phyloP scores from a whole-genome alignment of 352 stramenopile genomes.

The Phytophthora pistaciae region DNA sequence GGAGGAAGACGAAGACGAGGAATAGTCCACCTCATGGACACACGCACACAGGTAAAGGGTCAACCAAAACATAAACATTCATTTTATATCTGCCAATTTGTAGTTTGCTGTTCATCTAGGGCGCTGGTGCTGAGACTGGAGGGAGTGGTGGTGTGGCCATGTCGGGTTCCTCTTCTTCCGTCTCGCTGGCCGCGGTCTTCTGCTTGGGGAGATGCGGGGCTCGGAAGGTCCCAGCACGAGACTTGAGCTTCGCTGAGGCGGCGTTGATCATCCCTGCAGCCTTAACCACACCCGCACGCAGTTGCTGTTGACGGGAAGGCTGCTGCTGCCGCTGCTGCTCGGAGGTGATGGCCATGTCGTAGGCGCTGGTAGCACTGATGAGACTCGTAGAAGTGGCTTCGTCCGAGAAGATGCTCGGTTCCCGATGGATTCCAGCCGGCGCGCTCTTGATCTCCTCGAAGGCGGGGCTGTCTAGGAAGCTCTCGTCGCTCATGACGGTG shows the following conservation, averaged over 20 bases:
- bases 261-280: conserved; percentile 58
- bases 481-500: conserved; percentile 65
- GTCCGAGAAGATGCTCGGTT: conserved; percentile 32
- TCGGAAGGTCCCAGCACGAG: conserved; percentile 25
- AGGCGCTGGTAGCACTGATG: conserved; percentile 17
- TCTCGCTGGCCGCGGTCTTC: conserved; percentile 44
- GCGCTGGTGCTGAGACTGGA: conserved; percentile 12
- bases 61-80: conserved; percentile 33
- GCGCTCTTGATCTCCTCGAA: conserved; percentile 35
- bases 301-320: conserved; percentile 38
- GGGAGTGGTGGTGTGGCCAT: conserved; percentile 11
- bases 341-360: conserved; percentile 1
- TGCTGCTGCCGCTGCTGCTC: conserved; percentile 3
- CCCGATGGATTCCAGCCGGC: conserved; percentile 17
- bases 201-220: conserved; percentile 25
- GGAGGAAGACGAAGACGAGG: conserved; percentile 46
- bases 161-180: conserved; percentile 50
- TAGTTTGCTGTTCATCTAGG: conserved; percentile 21
- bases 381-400: conserved; percentile 19
- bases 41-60: not conserved
- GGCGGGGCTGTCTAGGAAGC: conserved; percentile 41
- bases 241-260: conserved; percentile 64
- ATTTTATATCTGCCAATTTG: conserved; percentile 33
- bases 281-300: conserved; percentile 53
- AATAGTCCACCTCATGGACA: conserved; percentile 15